Base-by-base conservation (phyloP, 176 grass and related monocot genomes). In the Oryza punctata region DNA sequence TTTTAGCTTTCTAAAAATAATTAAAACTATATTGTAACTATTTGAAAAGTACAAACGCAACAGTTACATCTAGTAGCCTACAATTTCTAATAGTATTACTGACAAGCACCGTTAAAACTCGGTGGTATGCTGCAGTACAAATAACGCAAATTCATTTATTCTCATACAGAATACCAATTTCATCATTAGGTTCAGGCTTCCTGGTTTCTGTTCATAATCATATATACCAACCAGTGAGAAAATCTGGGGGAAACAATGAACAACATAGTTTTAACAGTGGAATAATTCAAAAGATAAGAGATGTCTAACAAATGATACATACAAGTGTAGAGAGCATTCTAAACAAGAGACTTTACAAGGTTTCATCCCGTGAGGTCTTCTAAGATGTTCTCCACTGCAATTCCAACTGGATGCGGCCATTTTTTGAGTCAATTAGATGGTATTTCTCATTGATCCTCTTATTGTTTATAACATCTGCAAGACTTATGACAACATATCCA, bases 401-500 rank as follows among this genome's bases (percentile, higher is more conserved):
- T 65, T 94, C 91, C 70, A 94, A 75, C 44, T 94, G 91, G 82
- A 94, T 88, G 35, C 91, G 91, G 15, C 91, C 91, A 86, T 94
- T 94, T 88, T 94, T 94, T 1, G 91, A 94, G 86, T 94, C 91
- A 60, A 94, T 94, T 41, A 94, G 70, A 80, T 90, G 80, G 75
- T 90, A 94, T 29, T 88, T 91, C 78, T 94, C 91, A 43, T 94
- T 94, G 70, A 94, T 90, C 80, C 91, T 82, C 78, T 78, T 90
- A 69, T 94, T 94, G 82, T 66, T 94, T 69, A 94, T 89, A 44
- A 91, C 91, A 80, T 94, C 91, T 50, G 78, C 75, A 19, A 94
- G 91, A 77, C 69, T 84, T 68, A 94, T 88, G 63, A 83, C 69
- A 50, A 91, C 43, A 47, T 94, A 94, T 33, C 91, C 91, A 78